Percentiles rank a stretch among this genome's conserved stretches.
Evolutionary conservation across 169 alveolate species (phyloP).

Genomic region (Perkinsus marinus): DNA sequence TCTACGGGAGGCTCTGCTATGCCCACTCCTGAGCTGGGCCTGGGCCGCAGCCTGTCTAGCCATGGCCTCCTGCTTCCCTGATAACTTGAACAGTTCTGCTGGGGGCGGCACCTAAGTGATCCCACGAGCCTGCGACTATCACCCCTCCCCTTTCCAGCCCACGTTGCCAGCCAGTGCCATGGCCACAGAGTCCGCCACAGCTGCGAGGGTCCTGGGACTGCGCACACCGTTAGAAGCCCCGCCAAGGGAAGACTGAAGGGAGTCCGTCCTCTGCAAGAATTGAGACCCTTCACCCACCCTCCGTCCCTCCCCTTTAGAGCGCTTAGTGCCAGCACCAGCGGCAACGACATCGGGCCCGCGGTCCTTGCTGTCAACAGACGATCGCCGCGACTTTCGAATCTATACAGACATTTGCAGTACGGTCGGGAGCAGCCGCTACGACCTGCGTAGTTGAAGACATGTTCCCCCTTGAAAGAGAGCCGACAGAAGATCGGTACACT

Average conservation of each 20-base stretch:
- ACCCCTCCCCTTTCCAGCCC: background rate
- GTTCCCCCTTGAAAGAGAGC: too few species aligned
- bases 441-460: too few species aligned
- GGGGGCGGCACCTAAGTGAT: background rate
- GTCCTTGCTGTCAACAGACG: background rate
- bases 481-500: too few species aligned
- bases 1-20: background rate
- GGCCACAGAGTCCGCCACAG: background rate
- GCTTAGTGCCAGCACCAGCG: too few species aligned
- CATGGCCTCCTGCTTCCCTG: background rate
- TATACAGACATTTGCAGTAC: too few species aligned
- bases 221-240: background rate
- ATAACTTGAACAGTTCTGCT: background rate
- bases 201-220: background rate
- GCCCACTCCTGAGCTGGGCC: background rate
- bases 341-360: background rate
- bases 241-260: background rate
- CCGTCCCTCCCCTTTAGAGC: background rate
- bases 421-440: too few species aligned
- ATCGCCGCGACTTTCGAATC: background rate
- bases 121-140: background rate
- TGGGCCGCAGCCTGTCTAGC: background rate
- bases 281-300: background rate
- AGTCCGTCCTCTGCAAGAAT: too few species aligned
- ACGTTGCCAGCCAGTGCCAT: too few species aligned